Percentiles rank a stretch among this genome's conserved stretches.
phyloP scores from a whole-genome alignment of 2,329 filamentous ascomycete genomes.

The Sporothrix luriei region DNA sequence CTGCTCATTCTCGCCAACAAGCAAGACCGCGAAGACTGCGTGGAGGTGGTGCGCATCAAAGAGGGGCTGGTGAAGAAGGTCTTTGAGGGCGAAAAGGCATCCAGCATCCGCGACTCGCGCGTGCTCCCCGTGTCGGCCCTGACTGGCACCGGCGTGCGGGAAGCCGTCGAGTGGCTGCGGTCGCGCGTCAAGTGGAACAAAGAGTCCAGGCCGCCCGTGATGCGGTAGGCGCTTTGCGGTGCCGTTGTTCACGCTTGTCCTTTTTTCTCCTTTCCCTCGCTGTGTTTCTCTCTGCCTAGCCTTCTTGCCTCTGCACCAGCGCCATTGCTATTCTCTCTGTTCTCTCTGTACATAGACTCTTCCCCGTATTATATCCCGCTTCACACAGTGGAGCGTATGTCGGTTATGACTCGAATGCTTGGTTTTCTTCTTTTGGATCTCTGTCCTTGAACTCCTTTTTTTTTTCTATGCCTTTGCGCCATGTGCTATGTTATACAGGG shows the following conservation, averaged over 20 bases:
- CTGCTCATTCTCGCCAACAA: constrained; percentile 94
- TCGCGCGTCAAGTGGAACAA: constrained; percentile 96
- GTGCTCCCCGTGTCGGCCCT: constrained; percentile 92
- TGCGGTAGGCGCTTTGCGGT: constrained; percentile 63
- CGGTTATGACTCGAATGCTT: constrained; percentile 15
- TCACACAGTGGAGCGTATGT: not conserved
- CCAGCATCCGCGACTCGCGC: constrained; percentile 82
- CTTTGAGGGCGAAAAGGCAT: constrained; percentile 89
- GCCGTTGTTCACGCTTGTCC: not conserved
- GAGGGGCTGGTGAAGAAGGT: constrained; percentile 94
- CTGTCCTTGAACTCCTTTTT: not conserved
- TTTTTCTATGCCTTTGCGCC: constrained; percentile 24
- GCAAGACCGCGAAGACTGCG: constrained; percentile 94
- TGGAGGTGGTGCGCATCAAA: constrained; percentile 96
- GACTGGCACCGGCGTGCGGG: constrained; percentile 81
- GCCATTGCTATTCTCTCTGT: not conserved
- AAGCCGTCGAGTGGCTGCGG: constrained; percentile 96
- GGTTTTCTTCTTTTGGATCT: not conserved
- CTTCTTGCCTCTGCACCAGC: constrained; percentile 1
- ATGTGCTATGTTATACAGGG: constrained; percentile 32
- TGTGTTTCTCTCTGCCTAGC: not conserved
- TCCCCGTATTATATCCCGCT: constrained; percentile 10
- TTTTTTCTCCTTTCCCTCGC: not conserved
- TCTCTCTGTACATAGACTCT: constrained; percentile 15
- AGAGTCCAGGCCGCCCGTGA: constrained; percentile 85